These are phyloP conservation scores for Talaromyces adpressus DNA, from an alignment of 495 filamentous ascomycete genomes.

Conservation along the genomic window DNA sequence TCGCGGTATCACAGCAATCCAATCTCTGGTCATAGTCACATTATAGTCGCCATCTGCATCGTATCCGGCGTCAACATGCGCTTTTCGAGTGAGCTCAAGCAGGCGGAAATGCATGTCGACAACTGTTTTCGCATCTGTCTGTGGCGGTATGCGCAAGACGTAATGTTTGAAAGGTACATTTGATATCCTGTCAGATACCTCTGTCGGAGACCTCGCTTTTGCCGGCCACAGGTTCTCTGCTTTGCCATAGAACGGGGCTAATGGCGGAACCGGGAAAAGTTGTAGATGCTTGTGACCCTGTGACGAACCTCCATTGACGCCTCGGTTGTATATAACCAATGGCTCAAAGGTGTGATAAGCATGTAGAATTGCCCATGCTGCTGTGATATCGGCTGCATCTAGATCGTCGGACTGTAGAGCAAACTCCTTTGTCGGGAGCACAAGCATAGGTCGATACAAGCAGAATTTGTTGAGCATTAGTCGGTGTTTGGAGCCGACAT, in stretches of 20 bases:
- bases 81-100: slow-evolving; percentile 7
- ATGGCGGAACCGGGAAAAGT: slow-evolving; percentile 13
- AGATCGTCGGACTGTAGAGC: slow-evolving; percentile 24
- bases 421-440: slow-evolving; percentile 11
- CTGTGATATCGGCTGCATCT: slow-evolving; percentile 14
- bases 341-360: slow-evolving; percentile 10
- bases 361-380: slow-evolving; percentile 19
- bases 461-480: slow-evolving; percentile 17
- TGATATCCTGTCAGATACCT: slow-evolving; percentile 6
- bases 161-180: slow-evolving; percentile 14
- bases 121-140: not conserved
- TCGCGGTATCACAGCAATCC: slow-evolving; percentile 13
- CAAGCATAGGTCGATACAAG: slow-evolving; percentile 14
- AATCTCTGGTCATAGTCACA: slow-evolving; percentile 12
- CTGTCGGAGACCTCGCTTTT: slow-evolving; percentile 7
- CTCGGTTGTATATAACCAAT: slow-evolving; percentile 21
- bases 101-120: slow-evolving; percentile 9
- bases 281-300: slow-evolving; percentile 22
- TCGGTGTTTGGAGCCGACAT: slow-evolving; percentile 10
- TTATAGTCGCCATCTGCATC: slow-evolving; percentile 13
- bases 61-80: slow-evolving; percentile 7
- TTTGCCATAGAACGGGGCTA: slow-evolving; percentile 4
- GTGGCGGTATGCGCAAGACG: slow-evolving; percentile 7
- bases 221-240: slow-evolving; percentile 4
- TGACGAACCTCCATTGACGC: slow-evolving; percentile 18